Evolutionary conservation across 768 basidiomycete genomes (phyloP).

Genomic region (Mrakia frigida): DNA sequence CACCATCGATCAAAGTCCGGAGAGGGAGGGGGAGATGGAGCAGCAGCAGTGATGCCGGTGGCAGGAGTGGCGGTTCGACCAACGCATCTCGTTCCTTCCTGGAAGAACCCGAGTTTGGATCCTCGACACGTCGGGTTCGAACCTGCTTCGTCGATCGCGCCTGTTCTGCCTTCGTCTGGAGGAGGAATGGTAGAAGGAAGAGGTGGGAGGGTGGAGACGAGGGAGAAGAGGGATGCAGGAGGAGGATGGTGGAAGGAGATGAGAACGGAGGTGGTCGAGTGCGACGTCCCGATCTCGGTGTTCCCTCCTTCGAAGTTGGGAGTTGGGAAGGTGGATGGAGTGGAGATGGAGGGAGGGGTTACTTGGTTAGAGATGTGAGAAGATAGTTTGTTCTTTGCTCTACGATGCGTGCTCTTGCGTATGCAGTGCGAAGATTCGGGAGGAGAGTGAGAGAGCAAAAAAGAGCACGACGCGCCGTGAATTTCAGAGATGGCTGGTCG

Average conservation of each 20-base stretch:
- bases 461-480: no score
- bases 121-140: conserved; percentile 59
- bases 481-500: no score
- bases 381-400: no score
- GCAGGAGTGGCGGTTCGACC: conserved; percentile 53
- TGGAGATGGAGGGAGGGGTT: background rate
- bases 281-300: conserved; percentile 81
- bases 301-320: conserved; percentile 41
- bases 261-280: conserved; percentile 81
- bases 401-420: no score
- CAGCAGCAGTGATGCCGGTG: conserved; percentile 47
- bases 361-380: conserved; percentile 2
- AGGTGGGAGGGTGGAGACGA: background rate
- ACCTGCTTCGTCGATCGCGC: conserved; percentile 40
- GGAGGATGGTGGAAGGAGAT: conserved; percentile 58
- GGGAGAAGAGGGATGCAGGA: conserved; percentile 45
- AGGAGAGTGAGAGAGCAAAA: no score
- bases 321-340: background rate
- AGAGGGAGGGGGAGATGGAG: conserved; percentile 46
- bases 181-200: background rate
- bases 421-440: no score
- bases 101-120: conserved; percentile 63
- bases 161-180: background rate
- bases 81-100: conserved; percentile 2
- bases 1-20: background rate